Base-by-base conservation (phyloP, 306 rosid species). In the Prunus padus region DNA sequence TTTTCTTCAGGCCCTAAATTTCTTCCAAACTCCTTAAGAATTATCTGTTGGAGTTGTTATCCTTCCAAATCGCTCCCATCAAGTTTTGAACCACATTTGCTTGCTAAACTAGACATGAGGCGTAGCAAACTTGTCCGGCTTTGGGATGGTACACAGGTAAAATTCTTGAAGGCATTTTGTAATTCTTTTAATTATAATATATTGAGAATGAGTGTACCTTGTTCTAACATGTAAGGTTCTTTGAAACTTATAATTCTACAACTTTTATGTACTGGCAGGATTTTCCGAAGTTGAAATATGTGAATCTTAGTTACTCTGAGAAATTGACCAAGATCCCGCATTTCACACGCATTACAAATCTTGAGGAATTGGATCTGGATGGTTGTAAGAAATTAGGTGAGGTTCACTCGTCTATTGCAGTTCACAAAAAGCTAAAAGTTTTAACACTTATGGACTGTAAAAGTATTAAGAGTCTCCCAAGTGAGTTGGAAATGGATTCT, bases 61-160 rank as follows among this genome's bases (percentile, higher is more conserved):
- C 69, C 80, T 13, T 57, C 49, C 23, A 67, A 70, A n/a, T 61
- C 2, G 40, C 56, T 81, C 11, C 62, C 73, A 0, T 2, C 26
- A 6, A 20, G 61, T 31, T 69, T 59, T 18, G 31, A 46, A 54
- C 63, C 23, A 4, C 23, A 18, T 22, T 44, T 42, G 9, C 77
- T 81, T 15, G 22, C 8, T 20, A 8, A 15, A 59, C 68, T 81
- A 6, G 5, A 11, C 22, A 75, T 81, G 77, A 8, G 0, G 3
- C 18, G 9, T 0, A 80, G 73, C 73, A 75, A 75, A 13, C 19
- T 75, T 11, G 68, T 69, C 11, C 68, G 5, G 20, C 69, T 80
- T 44, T 80, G 77, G 80, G 28, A 51, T 2, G 69, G 33, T 62
- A 67, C 12, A 63, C 25, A 9, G 77, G 80, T 75, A 75, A 26